Percentiles rank a stretch among this genome's conserved stretches.
Conservation (phyloP, 1,139 yeast genomes). For the Hyphopichia wangnamkhiaoensis region DNA sequence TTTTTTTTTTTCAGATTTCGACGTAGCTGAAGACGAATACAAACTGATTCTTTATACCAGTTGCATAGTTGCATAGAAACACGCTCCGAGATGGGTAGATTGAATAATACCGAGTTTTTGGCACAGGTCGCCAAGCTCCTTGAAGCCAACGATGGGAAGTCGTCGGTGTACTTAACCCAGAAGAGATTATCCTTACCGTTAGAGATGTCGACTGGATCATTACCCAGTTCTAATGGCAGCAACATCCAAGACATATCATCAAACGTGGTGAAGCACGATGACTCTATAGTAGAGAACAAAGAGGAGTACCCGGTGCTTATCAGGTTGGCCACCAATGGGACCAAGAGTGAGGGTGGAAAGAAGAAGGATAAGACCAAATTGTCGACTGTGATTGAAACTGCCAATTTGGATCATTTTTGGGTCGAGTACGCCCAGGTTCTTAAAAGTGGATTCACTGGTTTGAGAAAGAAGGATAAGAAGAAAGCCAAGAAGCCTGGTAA, state of each 20-base stretch:
- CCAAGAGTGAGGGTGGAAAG: slow-evolving; percentile 24
- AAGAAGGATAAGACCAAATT: slow-evolving; percentile 52
- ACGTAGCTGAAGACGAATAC: background rate
- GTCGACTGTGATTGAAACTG: slow-evolving; percentile 64
- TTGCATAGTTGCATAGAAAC: too few relatives aligned
- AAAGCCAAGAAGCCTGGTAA: slow-evolving; percentile 46
- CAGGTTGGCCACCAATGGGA: slow-evolving; percentile 62
- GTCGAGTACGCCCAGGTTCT: slow-evolving; percentile 61
- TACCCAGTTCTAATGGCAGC: too few relatives aligned
- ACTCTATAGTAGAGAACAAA: slow-evolving; percentile 14
- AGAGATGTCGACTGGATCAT: slow-evolving; percentile 13
- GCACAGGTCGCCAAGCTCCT: slow-evolving; percentile 29
- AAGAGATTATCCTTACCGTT: slow-evolving; percentile 36
- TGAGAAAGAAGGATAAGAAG: slow-evolving; percentile 53
- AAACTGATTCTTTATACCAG: background rate
- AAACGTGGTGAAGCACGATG: slow-evolving; percentile 29
- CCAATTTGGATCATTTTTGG: slow-evolving; percentile 68
- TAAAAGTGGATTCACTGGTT: slow-evolving; percentile 56
- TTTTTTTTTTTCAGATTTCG: background rate
- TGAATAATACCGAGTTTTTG: slow-evolving; percentile 41
- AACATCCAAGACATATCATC: slow-evolving; percentile 34
- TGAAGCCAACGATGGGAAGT: slow-evolving; percentile 34
- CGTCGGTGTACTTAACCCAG: slow-evolving; percentile 46
- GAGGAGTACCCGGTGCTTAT: slow-evolving; percentile 49
- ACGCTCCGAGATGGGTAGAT: slow-evolving; percentile 44